Evolutionary conservation across 2,329 filamentous ascomycete species (phyloP).

Genomic region (Spiromastix sp.): DNA sequence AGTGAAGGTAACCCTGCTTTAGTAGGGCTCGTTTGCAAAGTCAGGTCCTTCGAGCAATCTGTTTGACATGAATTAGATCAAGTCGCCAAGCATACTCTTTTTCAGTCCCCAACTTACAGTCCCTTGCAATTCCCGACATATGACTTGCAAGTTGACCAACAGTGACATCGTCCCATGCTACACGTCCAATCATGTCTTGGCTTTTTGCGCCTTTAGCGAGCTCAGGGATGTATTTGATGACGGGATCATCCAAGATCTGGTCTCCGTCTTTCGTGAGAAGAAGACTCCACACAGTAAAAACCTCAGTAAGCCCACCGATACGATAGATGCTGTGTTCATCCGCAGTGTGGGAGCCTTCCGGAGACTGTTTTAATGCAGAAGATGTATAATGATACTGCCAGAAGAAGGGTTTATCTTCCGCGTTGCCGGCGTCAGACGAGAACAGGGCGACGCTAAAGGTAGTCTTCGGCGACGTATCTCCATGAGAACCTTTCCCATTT

Average conservation of each 20-base stretch:
- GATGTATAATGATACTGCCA: conserved; percentile 16
- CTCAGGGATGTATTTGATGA: conserved; percentile 32
- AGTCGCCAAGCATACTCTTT: too few species aligned
- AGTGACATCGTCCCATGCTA: conserved; percentile 38
- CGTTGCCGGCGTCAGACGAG: conserved; percentile 11
- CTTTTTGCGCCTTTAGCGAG: conserved; percentile 11
- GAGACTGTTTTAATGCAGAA: conserved; percentile 7
- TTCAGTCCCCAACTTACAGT: conserved; percentile 25
- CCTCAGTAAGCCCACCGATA: conserved; percentile 28
- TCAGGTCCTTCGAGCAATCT: too few species aligned
- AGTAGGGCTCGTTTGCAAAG: too few species aligned
- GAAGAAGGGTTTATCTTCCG: conserved; percentile 12
- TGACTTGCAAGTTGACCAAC: conserved; percentile 37
- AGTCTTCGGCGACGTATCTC: conserved; percentile 12
- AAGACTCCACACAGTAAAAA: conserved; percentile 28
- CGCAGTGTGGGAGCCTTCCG: conserved; percentile 8
- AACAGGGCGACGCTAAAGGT: conserved; percentile 17
- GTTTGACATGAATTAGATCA: too few species aligned
- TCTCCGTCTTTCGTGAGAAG: conserved; percentile 27
- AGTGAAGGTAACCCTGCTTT: too few species aligned
- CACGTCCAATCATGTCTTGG: not conserved
- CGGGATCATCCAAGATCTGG: conserved; percentile 26
- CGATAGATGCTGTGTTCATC: conserved; percentile 17
- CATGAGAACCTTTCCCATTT: conserved; percentile 9
- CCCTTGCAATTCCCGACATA: conserved; percentile 33